Conservation (phyloP, 2,329 filamentous ascomycete genomes). For the Bertia moriformis region DNA sequence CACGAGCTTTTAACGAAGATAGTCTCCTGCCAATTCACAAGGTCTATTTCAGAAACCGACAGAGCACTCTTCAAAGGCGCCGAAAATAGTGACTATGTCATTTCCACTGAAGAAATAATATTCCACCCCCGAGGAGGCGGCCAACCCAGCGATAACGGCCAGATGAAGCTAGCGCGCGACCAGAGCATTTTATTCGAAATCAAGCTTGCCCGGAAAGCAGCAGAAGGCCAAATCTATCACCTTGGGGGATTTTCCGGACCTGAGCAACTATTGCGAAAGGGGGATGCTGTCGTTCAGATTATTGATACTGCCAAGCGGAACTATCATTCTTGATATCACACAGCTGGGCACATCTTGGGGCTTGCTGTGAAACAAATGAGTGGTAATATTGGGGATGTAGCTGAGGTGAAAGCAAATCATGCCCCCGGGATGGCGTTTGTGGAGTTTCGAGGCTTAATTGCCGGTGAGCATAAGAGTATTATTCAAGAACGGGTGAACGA, state of each 20-base stretch:
- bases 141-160: not conserved
- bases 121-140: not conserved
- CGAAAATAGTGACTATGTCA: not conserved
- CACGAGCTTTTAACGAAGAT: no score
- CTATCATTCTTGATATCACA: not conserved
- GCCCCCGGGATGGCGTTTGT: not conserved
- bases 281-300: not conserved
- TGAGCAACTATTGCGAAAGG: not conserved
- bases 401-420: not conserved
- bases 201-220: not conserved
- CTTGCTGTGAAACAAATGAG: not conserved
- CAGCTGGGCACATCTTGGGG: not conserved
- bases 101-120: not conserved
- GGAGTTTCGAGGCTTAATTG: not conserved
- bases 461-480: not conserved
- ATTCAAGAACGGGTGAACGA: not conserved
- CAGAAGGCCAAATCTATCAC: not conserved
- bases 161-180: not conserved
- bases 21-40: no score
- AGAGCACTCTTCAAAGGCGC: not conserved
- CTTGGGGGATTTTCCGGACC: not conserved
- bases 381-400: no score
- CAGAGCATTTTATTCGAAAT: not conserved
- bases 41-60: no score
- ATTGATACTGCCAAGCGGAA: not conserved